Base-by-base conservation (phyloP, 768 basidiomycete species). In the Chlorophyllum brunneum region DNA sequence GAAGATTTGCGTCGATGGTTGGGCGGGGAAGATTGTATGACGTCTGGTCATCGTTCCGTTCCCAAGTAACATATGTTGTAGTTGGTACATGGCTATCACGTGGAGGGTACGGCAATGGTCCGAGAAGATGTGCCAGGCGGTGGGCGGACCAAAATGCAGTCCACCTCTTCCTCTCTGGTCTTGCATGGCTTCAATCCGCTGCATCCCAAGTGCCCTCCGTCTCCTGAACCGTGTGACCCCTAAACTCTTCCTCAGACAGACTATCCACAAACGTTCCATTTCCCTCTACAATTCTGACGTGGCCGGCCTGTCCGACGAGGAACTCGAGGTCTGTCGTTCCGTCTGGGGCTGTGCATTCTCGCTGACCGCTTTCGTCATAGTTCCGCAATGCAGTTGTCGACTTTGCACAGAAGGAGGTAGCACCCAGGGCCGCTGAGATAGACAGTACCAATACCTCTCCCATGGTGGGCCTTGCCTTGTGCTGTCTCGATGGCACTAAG, bases 381-480 rank as follows among this genome's bases (percentile, higher is more conserved):
- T 95, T 98, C 64, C 73, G 89, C 54, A 81, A 83, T 61, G 88
- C 86, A 1, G 83, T 95, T 1, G 68, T 73, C 20, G 81, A 86
- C 43, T 98, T 97, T 60, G 85, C 92, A 2, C 74, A 86, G 67
- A 82, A 81, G 57, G 93, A 95, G 66, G 72, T 97, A 37, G 88
- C 91, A 1, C 94, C 93, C 2, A 71, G 87, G 55, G 93, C 93
- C 7, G 87, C 80, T 51, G 85, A 92, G 58, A 86, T 94, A 39
- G 95, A 98, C 72, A 83, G 76, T 68, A 84, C 78, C 23, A 95
- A 97, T 67, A 84, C 74, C 46, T 90, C 88, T 58, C 94, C 94
- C 16, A 60, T 68, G 54, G 91, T 92, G 62, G 57, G 80, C 55
- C 5, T 36, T 15, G 30, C 24, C 46, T 7, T 44, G 16, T 34